These are phyloP conservation scores for Calcarisporium arbuscula DNA, from an alignment of 2,329 filamentous ascomycete species.

Conservation along the genomic window DNA sequence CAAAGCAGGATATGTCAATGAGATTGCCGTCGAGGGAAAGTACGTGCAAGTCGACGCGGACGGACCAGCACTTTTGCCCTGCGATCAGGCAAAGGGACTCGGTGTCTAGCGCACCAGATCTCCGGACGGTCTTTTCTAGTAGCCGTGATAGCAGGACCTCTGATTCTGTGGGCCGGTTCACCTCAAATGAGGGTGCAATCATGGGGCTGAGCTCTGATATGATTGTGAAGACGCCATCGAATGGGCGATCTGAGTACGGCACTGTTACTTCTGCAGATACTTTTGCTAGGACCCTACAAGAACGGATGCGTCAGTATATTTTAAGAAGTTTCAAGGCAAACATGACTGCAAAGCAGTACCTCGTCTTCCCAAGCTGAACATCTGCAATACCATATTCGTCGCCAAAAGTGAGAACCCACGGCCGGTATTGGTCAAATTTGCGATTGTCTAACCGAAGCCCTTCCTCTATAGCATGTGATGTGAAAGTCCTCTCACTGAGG, in stretches of 20 bases:
- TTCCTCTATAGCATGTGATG: constrained; percentile 74
- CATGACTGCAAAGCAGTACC: constrained; percentile 43
- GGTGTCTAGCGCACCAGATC: constrained; percentile 87
- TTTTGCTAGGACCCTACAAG: constrained; percentile 66
- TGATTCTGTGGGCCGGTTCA: constrained; percentile 73
- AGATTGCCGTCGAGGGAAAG: constrained; percentile 87
- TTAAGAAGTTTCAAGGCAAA: neutral
- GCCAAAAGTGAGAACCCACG: constrained; percentile 73
- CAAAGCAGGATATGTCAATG: constrained; percentile 78
- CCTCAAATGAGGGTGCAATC: constrained; percentile 84
- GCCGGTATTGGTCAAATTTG: constrained; percentile 70
- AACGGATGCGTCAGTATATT: constrained; percentile 4
- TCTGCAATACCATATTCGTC: constrained; percentile 88
- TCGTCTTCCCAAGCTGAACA: constrained; percentile 83
- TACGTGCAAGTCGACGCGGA: constrained; percentile 88
- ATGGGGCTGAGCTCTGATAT: constrained; percentile 86
- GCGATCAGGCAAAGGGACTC: constrained; percentile 93
- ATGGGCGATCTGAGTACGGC: constrained; percentile 81
- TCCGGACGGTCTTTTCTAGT: constrained; percentile 88
- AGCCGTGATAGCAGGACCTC: constrained; percentile 82
- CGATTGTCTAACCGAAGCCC: constrained; percentile 81
- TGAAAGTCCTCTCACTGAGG: constrained; percentile 79
- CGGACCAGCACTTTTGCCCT: constrained; percentile 82
- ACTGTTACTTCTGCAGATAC: constrained; percentile 84
- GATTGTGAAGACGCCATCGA: constrained; percentile 93